Evolutionary conservation across 306 rosid genomes (phyloP).

Genomic region (Citrullus amarus): DNA sequence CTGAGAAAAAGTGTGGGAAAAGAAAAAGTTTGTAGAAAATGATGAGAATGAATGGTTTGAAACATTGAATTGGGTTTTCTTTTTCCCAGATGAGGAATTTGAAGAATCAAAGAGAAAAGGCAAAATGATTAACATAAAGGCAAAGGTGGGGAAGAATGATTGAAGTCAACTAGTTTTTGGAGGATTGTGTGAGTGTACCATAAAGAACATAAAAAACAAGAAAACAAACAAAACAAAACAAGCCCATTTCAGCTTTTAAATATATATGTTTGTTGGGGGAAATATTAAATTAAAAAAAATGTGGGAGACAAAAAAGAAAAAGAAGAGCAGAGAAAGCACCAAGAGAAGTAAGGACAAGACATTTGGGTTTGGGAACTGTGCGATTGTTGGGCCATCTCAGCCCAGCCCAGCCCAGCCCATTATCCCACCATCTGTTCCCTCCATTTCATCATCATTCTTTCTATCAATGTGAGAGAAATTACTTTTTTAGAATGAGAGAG

Average conservation of each 20-base stretch:
- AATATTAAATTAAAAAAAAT: neutral
- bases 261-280: neutral
- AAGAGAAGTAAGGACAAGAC: constrained; percentile 1
- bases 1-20: neutral
- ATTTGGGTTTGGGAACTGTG: constrained; percentile 8
- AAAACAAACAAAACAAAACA: neutral
- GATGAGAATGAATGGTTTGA: neutral
- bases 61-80: neutral
- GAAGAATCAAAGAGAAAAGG: constrained; percentile 1
- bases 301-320: neutral
- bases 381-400: neutral
- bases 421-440: neutral
- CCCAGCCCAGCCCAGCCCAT: constrained; percentile 6
- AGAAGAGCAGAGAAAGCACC: neutral
- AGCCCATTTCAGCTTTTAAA: neutral
- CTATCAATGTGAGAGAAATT: neutral
- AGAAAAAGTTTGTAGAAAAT: neutral
- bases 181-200: constrained; percentile 1
- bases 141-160: neutral
- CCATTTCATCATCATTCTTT: neutral
- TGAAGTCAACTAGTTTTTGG: neutral
- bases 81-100: neutral
- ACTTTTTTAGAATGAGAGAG: neutral
- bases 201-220: neutral
- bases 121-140: constrained; percentile 5